Evolutionary conservation across 1,284 basidiomycete genomes (phyloP).

Genomic region (Marasmius fiardii): DNA sequence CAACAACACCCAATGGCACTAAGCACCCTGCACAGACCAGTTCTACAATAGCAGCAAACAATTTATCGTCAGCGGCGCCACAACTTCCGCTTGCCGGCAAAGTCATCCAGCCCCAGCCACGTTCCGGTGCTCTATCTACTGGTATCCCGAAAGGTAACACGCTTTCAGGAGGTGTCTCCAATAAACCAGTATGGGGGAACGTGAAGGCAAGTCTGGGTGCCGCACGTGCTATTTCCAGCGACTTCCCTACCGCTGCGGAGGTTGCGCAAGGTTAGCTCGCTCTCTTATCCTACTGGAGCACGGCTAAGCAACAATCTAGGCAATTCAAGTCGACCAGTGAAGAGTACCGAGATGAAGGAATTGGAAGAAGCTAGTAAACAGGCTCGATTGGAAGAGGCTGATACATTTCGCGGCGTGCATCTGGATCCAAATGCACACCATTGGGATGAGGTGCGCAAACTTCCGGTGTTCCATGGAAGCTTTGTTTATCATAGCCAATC

Average conservation of each 20-base stretch:
- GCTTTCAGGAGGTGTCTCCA: slow-evolving; percentile 13
- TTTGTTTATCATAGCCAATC: slow-evolving; percentile 13
- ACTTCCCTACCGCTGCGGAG: slow-evolving; percentile 93
- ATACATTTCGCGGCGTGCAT: slow-evolving; percentile 89
- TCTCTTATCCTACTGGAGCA: slow-evolving; percentile 16
- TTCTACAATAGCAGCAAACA: slow-evolving; percentile 19
- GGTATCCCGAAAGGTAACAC: slow-evolving; percentile 41
- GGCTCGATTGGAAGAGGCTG: slow-evolving; percentile 70
- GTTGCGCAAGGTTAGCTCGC: slow-evolving; percentile 68
- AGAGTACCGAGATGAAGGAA: slow-evolving; percentile 28
- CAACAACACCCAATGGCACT: slow-evolving; percentile 39
- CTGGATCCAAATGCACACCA: slow-evolving; percentile 90
- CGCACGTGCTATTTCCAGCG: slow-evolving; percentile 40
- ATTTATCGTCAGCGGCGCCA: slow-evolving; percentile 29
- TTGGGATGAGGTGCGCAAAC: slow-evolving; percentile 86
- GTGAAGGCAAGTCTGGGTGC: slow-evolving; percentile 35
- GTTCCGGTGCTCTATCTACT: slow-evolving; percentile 34
- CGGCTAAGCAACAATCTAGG: slow-evolving; percentile 10
- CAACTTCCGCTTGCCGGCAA: slow-evolving; percentile 44
- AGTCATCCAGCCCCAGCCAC: slow-evolving; percentile 68
- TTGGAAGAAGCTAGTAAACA: slow-evolving; percentile 49
- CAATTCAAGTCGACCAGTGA: slow-evolving; percentile 20
- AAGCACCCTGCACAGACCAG: slow-evolving; percentile 44
- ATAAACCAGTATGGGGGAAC: slow-evolving; percentile 65
- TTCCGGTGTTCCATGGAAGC: background rate